Percentiles rank a stretch among this genome's conserved stretches.
These are phyloP conservation scores for Kwoniella pini DNA, from an alignment of 768 basidiomycete species.

Conservation along the genomic window DNA sequence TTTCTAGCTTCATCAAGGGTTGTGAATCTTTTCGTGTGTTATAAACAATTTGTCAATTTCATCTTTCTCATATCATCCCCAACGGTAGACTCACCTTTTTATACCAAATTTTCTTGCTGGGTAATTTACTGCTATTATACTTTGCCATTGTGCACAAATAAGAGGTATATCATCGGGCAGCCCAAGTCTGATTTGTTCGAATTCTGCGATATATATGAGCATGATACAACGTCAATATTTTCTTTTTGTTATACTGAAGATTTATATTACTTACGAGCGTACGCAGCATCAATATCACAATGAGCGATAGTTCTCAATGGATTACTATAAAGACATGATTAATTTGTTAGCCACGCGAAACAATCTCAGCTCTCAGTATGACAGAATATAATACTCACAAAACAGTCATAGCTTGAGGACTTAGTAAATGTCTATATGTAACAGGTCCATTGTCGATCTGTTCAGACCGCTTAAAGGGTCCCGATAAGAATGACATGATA, in stretches of 20 bases:
- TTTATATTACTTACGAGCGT: constrained; percentile 55
- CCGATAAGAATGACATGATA: constrained; percentile 40
- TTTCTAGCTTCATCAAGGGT: constrained; percentile 68
- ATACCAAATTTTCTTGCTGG: constrained; percentile 90
- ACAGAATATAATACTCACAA: constrained; percentile 23
- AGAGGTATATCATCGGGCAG: constrained; percentile 56
- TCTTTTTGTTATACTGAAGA: background rate
- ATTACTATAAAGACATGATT: constrained; percentile 26
- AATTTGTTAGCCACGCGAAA: too few relatives aligned
- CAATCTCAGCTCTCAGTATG: background rate
- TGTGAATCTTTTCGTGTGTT: constrained; percentile 14
- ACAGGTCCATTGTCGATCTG: constrained; percentile 1
- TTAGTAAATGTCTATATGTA: constrained; percentile 36
- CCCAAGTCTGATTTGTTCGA: constrained; percentile 78
- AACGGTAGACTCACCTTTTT: constrained; percentile 69
- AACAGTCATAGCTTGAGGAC: constrained; percentile 44
- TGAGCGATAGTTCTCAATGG: constrained; percentile 71
- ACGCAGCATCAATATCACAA: constrained; percentile 68
- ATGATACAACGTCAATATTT: background rate
- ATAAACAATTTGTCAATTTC: background rate
- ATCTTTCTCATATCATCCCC: background rate
- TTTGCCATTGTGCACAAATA: constrained; percentile 48
- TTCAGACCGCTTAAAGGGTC: constrained; percentile 16
- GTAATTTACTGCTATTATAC: constrained; percentile 90
- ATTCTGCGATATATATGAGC: constrained; percentile 57